Conservation (phyloP, 371 early-diverging fungal species). For the Zancudomyces culisetae region DNA sequence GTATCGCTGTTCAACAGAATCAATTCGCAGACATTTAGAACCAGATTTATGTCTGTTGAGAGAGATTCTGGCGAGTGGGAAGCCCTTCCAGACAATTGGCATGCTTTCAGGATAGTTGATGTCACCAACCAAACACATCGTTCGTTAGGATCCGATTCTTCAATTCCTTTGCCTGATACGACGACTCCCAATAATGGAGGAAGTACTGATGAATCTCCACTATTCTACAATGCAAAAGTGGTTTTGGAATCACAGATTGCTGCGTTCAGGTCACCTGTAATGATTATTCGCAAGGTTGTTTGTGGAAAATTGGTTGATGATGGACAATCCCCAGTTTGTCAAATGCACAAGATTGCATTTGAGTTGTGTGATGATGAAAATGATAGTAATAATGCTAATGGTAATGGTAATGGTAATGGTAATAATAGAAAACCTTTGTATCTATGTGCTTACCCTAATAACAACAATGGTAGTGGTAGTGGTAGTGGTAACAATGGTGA, state of each 20-base stretch:
- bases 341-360: constrained; percentile 72
- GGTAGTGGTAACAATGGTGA: neutral
- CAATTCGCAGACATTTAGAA: constrained; percentile 69
- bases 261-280: constrained; percentile 40
- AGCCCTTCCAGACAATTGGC: constrained; percentile 56
- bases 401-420: no score
- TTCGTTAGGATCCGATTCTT: neutral
- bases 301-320: constrained; percentile 41
- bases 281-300: constrained; percentile 62
- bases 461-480: neutral
- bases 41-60: constrained; percentile 51
- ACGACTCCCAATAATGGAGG: no score
- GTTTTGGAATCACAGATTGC: constrained; percentile 41
- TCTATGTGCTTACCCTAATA: neutral
- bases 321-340: constrained; percentile 55
- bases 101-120: constrained; percentile 42
- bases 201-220: constrained; percentile 27
- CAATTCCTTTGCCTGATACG: no score
- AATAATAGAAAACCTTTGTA: no score
- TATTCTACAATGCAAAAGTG: constrained; percentile 56
- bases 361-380: constrained; percentile 29
- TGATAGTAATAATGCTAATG: no score
- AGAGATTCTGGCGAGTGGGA: constrained; percentile 34
- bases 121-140: neutral
- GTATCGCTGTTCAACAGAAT: constrained; percentile 57